Percentiles rank a stretch among this genome's conserved stretches.
These are phyloP conservation scores for Sporisorium sorghi DNA, from an alignment of 1,284 basidiomycete species.

Conservation along the genomic window DNA sequence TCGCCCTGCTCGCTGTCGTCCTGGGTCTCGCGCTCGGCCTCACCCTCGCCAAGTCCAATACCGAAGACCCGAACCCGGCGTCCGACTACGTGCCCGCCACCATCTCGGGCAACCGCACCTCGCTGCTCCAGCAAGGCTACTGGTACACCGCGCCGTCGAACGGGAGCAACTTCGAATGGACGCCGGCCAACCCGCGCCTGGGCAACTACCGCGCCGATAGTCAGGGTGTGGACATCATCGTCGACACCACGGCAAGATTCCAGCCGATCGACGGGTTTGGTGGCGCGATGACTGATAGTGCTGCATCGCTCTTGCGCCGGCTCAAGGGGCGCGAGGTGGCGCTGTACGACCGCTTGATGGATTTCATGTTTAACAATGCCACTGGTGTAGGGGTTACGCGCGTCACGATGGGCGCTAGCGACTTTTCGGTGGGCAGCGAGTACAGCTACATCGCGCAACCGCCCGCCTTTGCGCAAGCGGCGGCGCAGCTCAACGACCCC, in stretches of 20 bases:
- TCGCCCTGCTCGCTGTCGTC: slow-evolving; percentile 26
- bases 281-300: slow-evolving; percentile 54
- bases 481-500: slow-evolving; percentile 18
- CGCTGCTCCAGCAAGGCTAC: slow-evolving; percentile 27
- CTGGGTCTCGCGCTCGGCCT: slow-evolving; percentile 41
- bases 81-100: slow-evolving; percentile 36
- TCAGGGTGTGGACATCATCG: slow-evolving; percentile 49
- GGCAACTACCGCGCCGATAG: slow-evolving; percentile 33
- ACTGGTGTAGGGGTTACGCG: slow-evolving; percentile 51
- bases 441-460: slow-evolving; percentile 34
- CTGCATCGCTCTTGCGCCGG: slow-evolving; percentile 41
- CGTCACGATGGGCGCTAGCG: slow-evolving; percentile 49
- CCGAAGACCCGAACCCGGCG: slow-evolving; percentile 20
- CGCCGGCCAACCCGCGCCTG: slow-evolving; percentile 17
- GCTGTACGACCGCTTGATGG: slow-evolving; percentile 47
- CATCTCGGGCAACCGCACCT: slow-evolving; percentile 24
- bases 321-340: slow-evolving; percentile 34
- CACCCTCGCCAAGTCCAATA: slow-evolving; percentile 18
- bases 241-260: slow-evolving; percentile 35
- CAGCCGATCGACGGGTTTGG: slow-evolving; percentile 55
- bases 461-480: slow-evolving; percentile 22
- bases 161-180: slow-evolving; percentile 48
- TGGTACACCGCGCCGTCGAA: slow-evolving; percentile 37
- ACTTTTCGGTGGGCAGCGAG: slow-evolving; percentile 42
- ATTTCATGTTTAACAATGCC: slow-evolving; percentile 52